Conservation (phyloP, 345 rosid genomes). For the Brassica nigra region DNA sequence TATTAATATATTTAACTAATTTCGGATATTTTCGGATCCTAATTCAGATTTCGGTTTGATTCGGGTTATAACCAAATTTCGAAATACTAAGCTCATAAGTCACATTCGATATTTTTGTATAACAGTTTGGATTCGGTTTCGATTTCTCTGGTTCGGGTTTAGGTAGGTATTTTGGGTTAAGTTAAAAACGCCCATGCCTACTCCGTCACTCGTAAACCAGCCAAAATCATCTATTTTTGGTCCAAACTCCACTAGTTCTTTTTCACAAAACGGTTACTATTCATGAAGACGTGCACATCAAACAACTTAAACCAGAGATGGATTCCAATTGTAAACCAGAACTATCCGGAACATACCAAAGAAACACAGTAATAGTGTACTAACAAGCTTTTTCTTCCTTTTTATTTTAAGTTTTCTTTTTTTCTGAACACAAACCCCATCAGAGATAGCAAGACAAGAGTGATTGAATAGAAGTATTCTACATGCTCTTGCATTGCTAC, state of each 20-base stretch:
- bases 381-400: constrained; percentile 8
- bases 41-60: too few relatives aligned
- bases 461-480: constrained; percentile 26
- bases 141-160: too few relatives aligned
- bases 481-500: constrained; percentile 31
- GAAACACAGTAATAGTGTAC: background rate
- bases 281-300: background rate
- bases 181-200: too few relatives aligned
- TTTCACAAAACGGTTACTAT: background rate
- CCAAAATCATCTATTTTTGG: background rate
- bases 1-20: too few relatives aligned
- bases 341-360: constrained; percentile 12
- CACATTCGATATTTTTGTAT: too few relatives aligned
- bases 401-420: background rate
- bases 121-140: too few relatives aligned
- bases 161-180: too few relatives aligned
- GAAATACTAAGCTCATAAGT: too few relatives aligned
- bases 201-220: background rate
- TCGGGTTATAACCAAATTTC: too few relatives aligned
- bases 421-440: background rate
- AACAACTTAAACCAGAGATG: background rate
- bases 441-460: constrained; percentile 10
- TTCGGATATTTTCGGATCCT: too few relatives aligned
- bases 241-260: background rate
- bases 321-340: background rate